Percentiles rank a stretch among this genome's conserved stretches.
phyloP scores from a whole-genome alignment of 2,329 filamentous ascomycete genomes.

The Elsinoe arachidis region DNA sequence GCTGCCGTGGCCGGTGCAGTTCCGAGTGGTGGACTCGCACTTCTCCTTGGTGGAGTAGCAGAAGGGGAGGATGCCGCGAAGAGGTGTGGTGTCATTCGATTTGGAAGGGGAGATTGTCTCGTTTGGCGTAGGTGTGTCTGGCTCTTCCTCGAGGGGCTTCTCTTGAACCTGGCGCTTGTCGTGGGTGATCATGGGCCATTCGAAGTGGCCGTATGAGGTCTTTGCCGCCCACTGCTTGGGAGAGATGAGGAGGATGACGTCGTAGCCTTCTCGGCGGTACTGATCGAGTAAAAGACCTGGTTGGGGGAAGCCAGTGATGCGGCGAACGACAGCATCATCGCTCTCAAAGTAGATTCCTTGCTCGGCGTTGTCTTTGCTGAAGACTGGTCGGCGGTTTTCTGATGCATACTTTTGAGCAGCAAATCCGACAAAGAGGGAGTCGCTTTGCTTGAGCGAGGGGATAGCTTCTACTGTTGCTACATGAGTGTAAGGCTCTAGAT shows the following conservation, averaged over 20 bases:
- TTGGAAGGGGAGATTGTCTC: constrained; percentile 20
- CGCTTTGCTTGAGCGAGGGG: constrained; percentile 14
- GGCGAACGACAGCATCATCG: background rate
- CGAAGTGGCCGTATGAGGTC: constrained; percentile 20
- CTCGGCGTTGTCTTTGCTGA: constrained; percentile 15
- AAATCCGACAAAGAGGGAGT: constrained; percentile 21
- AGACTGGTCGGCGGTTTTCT: constrained; percentile 10
- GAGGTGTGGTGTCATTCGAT: constrained; percentile 30
- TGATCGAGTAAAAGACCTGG: background rate
- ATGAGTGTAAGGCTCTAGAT: constrained; percentile 4
- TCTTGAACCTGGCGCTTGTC: constrained; percentile 22
- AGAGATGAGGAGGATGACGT: constrained; percentile 15
- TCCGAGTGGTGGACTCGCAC: constrained; percentile 62
- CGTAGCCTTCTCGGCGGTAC: constrained; percentile 8
- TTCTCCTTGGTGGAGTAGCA: constrained; percentile 65
- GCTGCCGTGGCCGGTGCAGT: constrained; percentile 72
- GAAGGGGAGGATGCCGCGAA: constrained; percentile 51
- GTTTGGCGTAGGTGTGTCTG: constrained; percentile 9
- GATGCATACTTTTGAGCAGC: constrained; percentile 16
- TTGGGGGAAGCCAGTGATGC: background rate
- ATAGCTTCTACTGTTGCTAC: constrained; percentile 7
- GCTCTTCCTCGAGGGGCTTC: constrained; percentile 17
- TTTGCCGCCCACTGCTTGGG: background rate
- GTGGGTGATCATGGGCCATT: constrained; percentile 14
- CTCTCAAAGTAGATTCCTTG: constrained; percentile 28